Percentiles rank a stretch among this genome's conserved stretches.
Conservation (phyloP, 2,329 filamentous ascomycete species). For the Calonectria pteridis region DNA sequence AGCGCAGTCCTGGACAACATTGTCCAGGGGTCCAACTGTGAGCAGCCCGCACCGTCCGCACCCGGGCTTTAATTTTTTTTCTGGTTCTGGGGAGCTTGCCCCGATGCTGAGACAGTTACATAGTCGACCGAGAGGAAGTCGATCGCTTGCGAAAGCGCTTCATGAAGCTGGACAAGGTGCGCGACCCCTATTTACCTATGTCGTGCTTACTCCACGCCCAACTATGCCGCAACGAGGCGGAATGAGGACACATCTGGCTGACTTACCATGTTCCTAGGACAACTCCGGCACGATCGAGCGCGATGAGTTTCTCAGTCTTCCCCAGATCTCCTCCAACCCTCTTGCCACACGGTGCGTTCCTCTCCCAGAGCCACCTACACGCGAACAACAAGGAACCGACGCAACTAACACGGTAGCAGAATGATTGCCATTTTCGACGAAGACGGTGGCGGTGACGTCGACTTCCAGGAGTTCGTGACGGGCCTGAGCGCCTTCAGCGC, state of each 20-base stretch:
- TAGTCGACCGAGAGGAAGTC: constrained; percentile 97
- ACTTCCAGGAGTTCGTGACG: constrained; percentile 98
- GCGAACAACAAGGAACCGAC: constrained; percentile 27
- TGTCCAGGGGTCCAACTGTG: constrained; percentile 96
- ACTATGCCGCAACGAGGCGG: not conserved
- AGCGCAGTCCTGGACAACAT: constrained; percentile 92
- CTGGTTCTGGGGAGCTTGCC: not conserved
- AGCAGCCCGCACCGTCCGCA: constrained; percentile 36
- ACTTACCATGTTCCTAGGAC: constrained; percentile 69
- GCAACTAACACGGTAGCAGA: constrained; percentile 56
- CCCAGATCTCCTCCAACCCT: constrained; percentile 97
- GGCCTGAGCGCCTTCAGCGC: constrained; percentile 95
- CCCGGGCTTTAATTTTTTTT: not conserved
- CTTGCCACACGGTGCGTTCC: constrained; percentile 85
- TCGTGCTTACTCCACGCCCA: not conserved
- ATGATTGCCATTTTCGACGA: constrained; percentile 99
- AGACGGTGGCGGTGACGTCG: constrained; percentile 96
- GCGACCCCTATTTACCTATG: constrained; percentile 37
- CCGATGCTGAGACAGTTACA: constrained; percentile 31
- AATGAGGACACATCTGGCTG: constrained; percentile 9
- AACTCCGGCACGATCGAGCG: constrained; percentile 98
- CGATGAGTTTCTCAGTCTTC: constrained; percentile 96
- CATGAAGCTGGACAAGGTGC: constrained; percentile 98
- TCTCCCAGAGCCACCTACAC: not conserved
- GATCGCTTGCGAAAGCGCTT: constrained; percentile 96